phyloP scores from a whole-genome alignment of 1,139 yeast genomes.

The Pichia sp. region DNA sequence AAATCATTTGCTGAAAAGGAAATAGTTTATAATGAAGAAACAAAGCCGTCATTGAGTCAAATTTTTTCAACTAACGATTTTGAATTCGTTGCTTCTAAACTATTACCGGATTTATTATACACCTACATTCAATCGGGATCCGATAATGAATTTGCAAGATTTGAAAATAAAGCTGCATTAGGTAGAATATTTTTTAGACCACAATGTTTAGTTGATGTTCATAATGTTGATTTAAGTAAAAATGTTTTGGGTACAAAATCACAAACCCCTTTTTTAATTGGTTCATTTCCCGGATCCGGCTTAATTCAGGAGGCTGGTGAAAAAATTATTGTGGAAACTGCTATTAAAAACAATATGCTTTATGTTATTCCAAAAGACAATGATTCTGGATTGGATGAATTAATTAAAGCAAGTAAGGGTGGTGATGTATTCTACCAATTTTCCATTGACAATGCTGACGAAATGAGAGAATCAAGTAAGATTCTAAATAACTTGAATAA shows the following conservation, averaged over 20 bases:
- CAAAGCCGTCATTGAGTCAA: conserved; percentile 14
- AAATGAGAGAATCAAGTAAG: conserved; percentile 25
- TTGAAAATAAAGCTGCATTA: conserved; percentile 30
- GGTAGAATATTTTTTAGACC: conserved; percentile 35
- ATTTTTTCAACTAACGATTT: conserved; percentile 30
- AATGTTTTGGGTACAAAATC: conserved; percentile 35
- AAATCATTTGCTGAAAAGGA: background rate
- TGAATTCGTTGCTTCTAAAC: conserved; percentile 27
- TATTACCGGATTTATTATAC: conserved; percentile 25
- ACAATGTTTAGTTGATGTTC: conserved; percentile 36
- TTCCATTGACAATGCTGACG: conserved; percentile 34
- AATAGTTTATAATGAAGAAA: background rate
- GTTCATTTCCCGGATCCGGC: conserved; percentile 55
- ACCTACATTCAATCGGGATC: conserved; percentile 29
- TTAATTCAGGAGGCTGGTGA: conserved; percentile 59
- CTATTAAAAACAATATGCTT: conserved; percentile 36
- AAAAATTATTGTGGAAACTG: conserved; percentile 37
- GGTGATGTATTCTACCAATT: conserved; percentile 45
- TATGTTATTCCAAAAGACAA: conserved; percentile 46
- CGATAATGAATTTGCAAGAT: conserved; percentile 27
- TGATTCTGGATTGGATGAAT: conserved; percentile 40
- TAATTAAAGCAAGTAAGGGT: conserved; percentile 34
- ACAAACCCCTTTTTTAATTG: conserved; percentile 48
- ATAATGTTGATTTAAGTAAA: conserved; percentile 32
- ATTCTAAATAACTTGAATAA: conserved; percentile 25